Evolutionary conservation across 1,139 yeast species (phyloP).

Genomic region (Pichia sp.): DNA sequence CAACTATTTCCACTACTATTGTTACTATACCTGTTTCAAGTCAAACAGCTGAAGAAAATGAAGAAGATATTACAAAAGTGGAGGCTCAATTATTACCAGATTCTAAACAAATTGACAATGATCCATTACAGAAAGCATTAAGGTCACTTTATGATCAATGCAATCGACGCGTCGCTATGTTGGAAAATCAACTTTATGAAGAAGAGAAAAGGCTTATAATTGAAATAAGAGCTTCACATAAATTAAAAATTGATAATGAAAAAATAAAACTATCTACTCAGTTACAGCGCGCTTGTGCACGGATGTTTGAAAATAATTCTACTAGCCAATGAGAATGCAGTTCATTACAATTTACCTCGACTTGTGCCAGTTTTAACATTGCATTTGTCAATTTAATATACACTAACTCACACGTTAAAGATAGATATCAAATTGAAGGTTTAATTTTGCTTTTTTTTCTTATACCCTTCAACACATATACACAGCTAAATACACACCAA

Average conservation of each 20-base stretch:
- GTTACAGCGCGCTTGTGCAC: not conserved
- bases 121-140: not conserved
- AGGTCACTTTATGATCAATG: not conserved
- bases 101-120: no score
- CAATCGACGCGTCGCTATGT: not conserved
- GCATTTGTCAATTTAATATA: no score
- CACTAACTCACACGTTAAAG: no score
- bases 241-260: not conserved
- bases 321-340: not conserved
- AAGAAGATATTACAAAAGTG: no score
- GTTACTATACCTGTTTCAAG: no score
- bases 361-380: no score
- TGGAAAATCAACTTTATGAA: not conserved
- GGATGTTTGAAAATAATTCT: not conserved
- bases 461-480: no score
- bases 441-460: not conserved
- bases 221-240: not conserved
- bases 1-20: no score
- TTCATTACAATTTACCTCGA: not conserved
- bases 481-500: no score
- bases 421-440: no score
- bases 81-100: no score
- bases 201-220: not conserved
- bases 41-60: no score
- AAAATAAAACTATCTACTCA: not conserved